Evolutionary conservation across 345 rosid genomes (phyloP).

Genomic region (Fremontodendron californicum): DNA sequence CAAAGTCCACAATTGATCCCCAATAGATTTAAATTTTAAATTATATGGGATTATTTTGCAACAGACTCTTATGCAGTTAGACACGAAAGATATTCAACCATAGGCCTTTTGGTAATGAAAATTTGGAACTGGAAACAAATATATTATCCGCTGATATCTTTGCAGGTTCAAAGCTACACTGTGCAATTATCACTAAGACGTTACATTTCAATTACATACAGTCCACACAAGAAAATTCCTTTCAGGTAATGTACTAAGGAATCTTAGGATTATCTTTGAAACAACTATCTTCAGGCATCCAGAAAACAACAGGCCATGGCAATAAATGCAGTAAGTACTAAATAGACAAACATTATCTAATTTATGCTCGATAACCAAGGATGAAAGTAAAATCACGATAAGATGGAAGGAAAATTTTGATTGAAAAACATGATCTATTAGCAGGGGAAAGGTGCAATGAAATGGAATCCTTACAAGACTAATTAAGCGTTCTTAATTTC

Average conservation of each 20-base stretch:
- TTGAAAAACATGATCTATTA: background rate
- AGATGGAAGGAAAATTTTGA: background rate
- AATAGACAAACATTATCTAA: background rate
- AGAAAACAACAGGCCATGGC: background rate
- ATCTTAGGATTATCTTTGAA: background rate
- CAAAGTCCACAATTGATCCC: too few species aligned
- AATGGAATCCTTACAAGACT: background rate
- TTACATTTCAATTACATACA: background rate
- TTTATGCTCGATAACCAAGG: background rate
- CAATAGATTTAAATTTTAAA: too few species aligned
- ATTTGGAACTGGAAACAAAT: background rate
- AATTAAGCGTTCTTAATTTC: background rate
- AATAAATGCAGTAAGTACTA: background rate
- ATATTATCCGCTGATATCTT: background rate
- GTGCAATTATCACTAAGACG: background rate
- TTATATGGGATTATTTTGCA: too few species aligned
- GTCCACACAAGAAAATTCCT: background rate
- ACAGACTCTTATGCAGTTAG: background rate
- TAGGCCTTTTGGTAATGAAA: background rate
- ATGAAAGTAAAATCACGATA: background rate
- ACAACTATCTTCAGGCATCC: background rate
- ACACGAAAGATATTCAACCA: background rate
- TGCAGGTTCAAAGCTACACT: background rate
- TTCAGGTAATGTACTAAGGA: background rate
- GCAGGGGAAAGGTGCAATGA: background rate